Evolutionary conservation across 1,284 basidiomycete species (phyloP), one percentile per base, ranked within the genome.

Genomic region (Ceratobasidium sp.): DNA sequence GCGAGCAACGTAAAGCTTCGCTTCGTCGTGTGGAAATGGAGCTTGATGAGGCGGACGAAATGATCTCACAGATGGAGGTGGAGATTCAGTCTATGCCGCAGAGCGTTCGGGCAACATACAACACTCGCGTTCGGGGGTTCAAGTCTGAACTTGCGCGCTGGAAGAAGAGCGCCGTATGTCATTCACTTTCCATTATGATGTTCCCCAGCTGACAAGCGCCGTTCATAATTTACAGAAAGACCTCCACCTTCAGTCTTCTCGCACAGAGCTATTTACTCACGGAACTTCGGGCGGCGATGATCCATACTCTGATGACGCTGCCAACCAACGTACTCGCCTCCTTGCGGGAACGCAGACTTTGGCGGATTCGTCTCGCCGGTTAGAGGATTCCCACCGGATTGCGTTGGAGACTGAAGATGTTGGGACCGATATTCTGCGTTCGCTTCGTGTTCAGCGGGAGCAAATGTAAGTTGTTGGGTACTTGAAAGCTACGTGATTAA

Each of bases 31-130:
- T 96, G 26, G 95, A 97, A 83, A 96, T 97, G 90, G 97, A 99
- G 84, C 88, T 98, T 2, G 98, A 99, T 83, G 98, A 99, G 86
- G 97, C 97, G 0, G 97, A 99, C 82, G 98, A 99, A 88, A 96
- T 99, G 90, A 90, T 98, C 80, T 96, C 95, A 46, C 98, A 99
- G 90, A 99, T 99, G 97, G 97, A 99, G 85, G 94, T 99, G 79
- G 98, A 99, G 86, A 93, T 98, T n/a, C 96, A 97, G 83, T 94
- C 94, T 13, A 97, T 99, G 84, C 96, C 97, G 0, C 92, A 94
- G 82, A 93, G 93, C 44, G 88, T 96, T 81, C 90, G 92, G 66
- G 85, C 90, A 0, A 90, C 91, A 78, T 96, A 96, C 84, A 91
- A 93, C 77, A 83, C 89, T 33, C 91, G 95, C 79, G 90, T 97